A percentile compares a stretch with the other conserved stretches of the same genome.
These are phyloP conservation scores for Alternaria sp. DNA, from an alignment of 2,329 filamentous ascomycete species.

Conservation along the genomic window DNA sequence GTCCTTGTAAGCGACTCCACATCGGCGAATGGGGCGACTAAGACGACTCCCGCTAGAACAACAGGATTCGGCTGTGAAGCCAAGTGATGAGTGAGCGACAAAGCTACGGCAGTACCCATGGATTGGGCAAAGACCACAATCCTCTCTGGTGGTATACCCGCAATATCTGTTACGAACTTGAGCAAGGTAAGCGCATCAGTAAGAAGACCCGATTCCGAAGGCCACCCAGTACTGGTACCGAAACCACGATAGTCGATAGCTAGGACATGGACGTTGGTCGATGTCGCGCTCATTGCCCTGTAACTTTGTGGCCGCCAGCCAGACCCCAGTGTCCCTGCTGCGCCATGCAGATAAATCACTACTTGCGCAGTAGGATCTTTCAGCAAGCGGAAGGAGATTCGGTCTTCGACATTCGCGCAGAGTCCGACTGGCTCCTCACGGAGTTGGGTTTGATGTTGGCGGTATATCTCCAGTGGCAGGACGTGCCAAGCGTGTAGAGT, in stretches of 20 bases:
- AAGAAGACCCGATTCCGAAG: slow-evolving; percentile 63
- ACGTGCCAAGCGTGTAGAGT: slow-evolving; percentile 59
- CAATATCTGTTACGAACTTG: slow-evolving; percentile 61
- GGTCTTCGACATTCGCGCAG: slow-evolving; percentile 61
- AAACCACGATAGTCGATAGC: slow-evolving; percentile 69
- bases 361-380: slow-evolving; percentile 67
- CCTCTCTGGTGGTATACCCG: slow-evolving; percentile 59
- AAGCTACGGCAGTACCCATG: slow-evolving; percentile 62
- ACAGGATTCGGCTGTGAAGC: slow-evolving; percentile 52
- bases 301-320: slow-evolving; percentile 63
- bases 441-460: slow-evolving; percentile 51
- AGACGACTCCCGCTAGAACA: slow-evolving; percentile 61
- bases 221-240: slow-evolving; percentile 59
- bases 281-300: slow-evolving; percentile 58
- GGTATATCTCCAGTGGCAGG: slow-evolving; percentile 56
- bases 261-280: slow-evolving; percentile 62
- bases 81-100: slow-evolving; percentile 55
- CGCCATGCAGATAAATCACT: slow-evolving; percentile 68
- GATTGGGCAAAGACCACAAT: slow-evolving; percentile 68
- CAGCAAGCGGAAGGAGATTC: slow-evolving; percentile 66
- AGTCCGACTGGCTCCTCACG: slow-evolving; percentile 54
- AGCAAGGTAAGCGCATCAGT: slow-evolving; percentile 60
- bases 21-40: slow-evolving; percentile 65
- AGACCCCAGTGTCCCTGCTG: slow-evolving; percentile 63
- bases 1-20: slow-evolving; percentile 61